These are phyloP conservation scores for Taiwanofungus camphoratus DNA, from an alignment of 1,284 basidiomycete species.

Conservation along the genomic window DNA sequence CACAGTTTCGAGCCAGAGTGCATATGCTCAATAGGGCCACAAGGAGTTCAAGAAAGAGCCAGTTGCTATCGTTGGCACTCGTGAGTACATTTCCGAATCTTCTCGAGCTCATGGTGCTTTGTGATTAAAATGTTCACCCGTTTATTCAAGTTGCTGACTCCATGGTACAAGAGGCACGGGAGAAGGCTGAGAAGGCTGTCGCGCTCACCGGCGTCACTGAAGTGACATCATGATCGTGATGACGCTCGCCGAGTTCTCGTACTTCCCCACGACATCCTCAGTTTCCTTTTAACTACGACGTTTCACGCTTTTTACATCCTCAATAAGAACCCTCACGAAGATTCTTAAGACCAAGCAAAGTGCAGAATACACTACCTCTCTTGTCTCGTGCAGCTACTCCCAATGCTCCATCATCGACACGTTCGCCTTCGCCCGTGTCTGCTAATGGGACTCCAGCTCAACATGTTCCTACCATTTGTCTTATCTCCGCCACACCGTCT, in stretches of 20 bases:
- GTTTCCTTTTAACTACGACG: conserved; percentile 21
- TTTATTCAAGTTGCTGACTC: too few relatives aligned
- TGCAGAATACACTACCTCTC: conserved; percentile 27
- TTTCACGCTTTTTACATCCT: conserved; percentile 9
- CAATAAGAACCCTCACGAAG: conserved; percentile 14
- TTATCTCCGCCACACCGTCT: conserved; percentile 61
- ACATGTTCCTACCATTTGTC: conserved; percentile 54
- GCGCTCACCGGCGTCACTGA: too few relatives aligned
- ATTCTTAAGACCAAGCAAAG: conserved; percentile 16
- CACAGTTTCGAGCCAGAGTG: conserved; percentile 78
- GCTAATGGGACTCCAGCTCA: conserved; percentile 25
- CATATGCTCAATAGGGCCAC: conserved; percentile 85
- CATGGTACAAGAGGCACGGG: too few relatives aligned
- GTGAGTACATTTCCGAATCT: conserved; percentile 99
- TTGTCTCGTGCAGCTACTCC: too few relatives aligned
- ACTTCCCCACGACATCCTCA: too few relatives aligned
- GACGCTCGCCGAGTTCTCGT: conserved; percentile 4
- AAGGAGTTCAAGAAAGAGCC: conserved; percentile 86
- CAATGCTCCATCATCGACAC: too few relatives aligned
- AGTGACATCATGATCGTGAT: conserved; percentile 10
- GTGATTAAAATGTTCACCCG: too few relatives aligned
- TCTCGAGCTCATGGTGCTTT: too few relatives aligned
- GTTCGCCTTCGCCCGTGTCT: conserved; percentile 27
- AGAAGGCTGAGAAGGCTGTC: too few relatives aligned
- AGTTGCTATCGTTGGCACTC: conserved; percentile 95